phyloP scores from a whole-genome alignment of 176 grass and related monocot species.

The Juncus inflexus region DNA sequence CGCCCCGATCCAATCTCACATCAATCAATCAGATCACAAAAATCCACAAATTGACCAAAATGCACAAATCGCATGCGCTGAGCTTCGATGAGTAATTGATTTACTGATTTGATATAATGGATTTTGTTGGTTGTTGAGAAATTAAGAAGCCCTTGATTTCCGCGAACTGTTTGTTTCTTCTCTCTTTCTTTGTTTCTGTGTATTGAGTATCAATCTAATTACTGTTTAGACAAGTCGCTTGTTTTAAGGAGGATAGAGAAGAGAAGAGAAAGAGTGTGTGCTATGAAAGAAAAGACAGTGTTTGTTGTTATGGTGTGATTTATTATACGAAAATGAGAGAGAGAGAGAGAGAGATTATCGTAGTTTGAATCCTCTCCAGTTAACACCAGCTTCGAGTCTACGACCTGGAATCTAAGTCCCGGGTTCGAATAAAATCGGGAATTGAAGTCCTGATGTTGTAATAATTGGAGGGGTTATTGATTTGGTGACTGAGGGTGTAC shows the following conservation, averaged over 20 bases:
- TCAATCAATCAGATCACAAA: constrained; percentile 19
- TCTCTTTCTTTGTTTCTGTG: constrained; percentile 14
- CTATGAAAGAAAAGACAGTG: constrained; percentile 11
- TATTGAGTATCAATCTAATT: not conserved
- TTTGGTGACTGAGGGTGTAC: too few species aligned
- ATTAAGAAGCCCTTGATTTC: constrained; percentile 3
- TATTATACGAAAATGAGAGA: not conserved
- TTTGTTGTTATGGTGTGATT: not conserved
- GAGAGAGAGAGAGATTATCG: not conserved
- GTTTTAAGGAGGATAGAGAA: constrained; percentile 14
- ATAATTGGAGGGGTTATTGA: too few species aligned
- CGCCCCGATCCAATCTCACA: constrained; percentile 17
- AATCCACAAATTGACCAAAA: not conserved
- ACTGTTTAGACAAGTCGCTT: constrained; percentile 13
- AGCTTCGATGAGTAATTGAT: too few species aligned
- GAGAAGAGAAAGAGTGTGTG: constrained; percentile 1
- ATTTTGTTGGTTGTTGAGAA: not conserved
- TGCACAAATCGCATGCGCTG: not conserved
- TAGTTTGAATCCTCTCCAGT: too few species aligned
- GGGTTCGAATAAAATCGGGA: too few species aligned
- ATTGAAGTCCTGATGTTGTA: too few species aligned
- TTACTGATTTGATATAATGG: not conserved
- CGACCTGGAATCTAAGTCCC: too few species aligned
- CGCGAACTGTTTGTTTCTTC: constrained; percentile 7
- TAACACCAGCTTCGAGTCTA: too few species aligned